Conservation (phyloP, 306 rosid genomes). For the Ceratonia siliqua region DNA sequence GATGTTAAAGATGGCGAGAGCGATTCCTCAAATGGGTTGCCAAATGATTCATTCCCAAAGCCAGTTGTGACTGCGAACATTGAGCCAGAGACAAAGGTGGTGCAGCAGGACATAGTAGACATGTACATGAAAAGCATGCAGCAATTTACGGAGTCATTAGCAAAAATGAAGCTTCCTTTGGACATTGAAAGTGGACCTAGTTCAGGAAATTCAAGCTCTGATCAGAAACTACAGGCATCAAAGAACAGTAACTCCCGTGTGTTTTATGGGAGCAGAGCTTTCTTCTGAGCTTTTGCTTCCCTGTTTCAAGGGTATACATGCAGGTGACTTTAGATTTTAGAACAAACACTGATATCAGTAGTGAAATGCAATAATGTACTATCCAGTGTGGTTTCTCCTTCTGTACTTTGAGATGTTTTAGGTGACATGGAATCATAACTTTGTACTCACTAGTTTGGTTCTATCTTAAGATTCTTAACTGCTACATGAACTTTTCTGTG, state of each 20-base stretch:
- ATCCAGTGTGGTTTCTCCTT: conserved; percentile 62
- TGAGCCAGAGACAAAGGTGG: conserved; percentile 70
- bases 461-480: conserved; percentile 44
- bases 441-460: conserved; percentile 59
- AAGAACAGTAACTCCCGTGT: conserved; percentile 70
- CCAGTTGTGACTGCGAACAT: conserved; percentile 59
- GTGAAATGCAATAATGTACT: conserved; percentile 69
- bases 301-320: conserved; percentile 48
- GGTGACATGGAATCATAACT: conserved; percentile 59
- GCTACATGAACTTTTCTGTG: conserved; percentile 48
- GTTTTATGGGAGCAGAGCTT: conserved; percentile 94
- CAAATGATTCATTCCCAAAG: conserved; percentile 49
- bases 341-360: conserved; percentile 54
- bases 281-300: conserved; percentile 63
- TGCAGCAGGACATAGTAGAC: conserved; percentile 96
- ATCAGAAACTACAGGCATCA: conserved; percentile 54
- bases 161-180: conserved; percentile 95
- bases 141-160: conserved; percentile 90
- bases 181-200: conserved; percentile 75
- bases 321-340: conserved; percentile 69
- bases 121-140: conserved; percentile 99
- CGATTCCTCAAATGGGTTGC: conserved; percentile 50
- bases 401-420: conserved; percentile 60
- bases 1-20: conserved; percentile 61
- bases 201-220: conserved; percentile 81